Evolutionary conservation across 495 filamentous ascomycete species (phyloP).

Genomic region (Aspergillus kassunensis): DNA sequence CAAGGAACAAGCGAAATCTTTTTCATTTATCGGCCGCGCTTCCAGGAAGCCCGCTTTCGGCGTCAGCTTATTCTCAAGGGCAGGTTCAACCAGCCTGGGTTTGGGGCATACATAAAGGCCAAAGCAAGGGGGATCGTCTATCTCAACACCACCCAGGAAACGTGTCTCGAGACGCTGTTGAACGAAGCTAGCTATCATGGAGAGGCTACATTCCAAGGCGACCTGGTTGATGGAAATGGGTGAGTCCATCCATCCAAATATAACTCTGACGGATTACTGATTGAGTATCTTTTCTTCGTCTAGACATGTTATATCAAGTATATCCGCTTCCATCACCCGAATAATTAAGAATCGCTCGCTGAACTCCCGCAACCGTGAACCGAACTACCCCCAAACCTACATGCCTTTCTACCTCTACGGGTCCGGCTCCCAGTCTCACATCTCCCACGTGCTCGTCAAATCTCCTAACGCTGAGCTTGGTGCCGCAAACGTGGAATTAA

Average conservation of each 20-base stretch:
- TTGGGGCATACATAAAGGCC: neutral
- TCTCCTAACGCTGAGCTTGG: conserved; percentile 10
- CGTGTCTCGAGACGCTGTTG: neutral
- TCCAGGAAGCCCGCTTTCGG: neutral
- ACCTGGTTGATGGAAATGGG: neutral
- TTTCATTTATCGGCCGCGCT: neutral
- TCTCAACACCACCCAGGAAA: neutral
- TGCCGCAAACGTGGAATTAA: neutral
- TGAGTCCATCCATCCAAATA: neutral
- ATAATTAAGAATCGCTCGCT: conserved; percentile 28
- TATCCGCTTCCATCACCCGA: neutral
- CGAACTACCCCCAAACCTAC: conserved; percentile 24
- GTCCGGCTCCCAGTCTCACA: conserved; percentile 21
- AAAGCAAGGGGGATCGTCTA: neutral
- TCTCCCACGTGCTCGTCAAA: conserved; percentile 37
- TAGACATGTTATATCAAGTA: neutral
- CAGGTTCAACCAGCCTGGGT: neutral
- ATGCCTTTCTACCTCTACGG: conserved; percentile 49
- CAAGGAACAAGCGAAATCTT: neutral
- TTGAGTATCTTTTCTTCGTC: neutral
- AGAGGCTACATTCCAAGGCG: neutral
- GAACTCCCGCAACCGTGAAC: conserved; percentile 28
- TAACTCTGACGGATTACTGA: neutral
- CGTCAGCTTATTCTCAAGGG: conserved; percentile 1
- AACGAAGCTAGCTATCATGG: neutral